A percentile compares a stretch with the other conserved stretches of the same genome.
phyloP scores from a whole-genome alignment of 2,329 filamentous ascomycete genomes.

The Colletotrichum sp. region DNA sequence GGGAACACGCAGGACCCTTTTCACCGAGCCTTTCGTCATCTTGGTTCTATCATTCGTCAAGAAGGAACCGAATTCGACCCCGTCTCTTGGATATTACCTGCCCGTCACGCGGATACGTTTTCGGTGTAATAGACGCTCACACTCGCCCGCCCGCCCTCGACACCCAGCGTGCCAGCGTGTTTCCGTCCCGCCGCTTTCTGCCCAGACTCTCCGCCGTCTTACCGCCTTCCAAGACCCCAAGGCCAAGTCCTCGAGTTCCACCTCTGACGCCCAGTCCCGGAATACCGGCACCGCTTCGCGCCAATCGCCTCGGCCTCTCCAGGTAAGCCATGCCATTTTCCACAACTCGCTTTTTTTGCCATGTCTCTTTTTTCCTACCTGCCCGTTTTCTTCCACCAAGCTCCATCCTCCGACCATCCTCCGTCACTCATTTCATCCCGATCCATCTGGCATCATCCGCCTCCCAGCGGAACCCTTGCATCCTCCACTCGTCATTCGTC shows the following conservation, averaged over 20 bases:
- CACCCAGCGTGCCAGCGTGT: not conserved
- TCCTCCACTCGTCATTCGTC: not conserved
- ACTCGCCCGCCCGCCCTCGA: not conserved
- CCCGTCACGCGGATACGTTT: not conserved
- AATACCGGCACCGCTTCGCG: constrained; percentile 6
- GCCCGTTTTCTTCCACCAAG: not conserved
- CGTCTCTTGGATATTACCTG: not conserved
- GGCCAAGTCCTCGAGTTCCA: not conserved
- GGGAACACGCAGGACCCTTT: not conserved
- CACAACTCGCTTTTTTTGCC: not conserved
- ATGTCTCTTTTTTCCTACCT: not conserved
- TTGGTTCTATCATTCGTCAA: not conserved
- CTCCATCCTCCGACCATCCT: not conserved
- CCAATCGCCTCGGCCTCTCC: constrained; percentile 5
- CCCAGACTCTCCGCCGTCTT: constrained; percentile 17
- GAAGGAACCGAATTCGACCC: not conserved
- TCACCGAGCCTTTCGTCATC: not conserved
- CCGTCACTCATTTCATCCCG: not conserved
- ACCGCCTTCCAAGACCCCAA: not conserved
- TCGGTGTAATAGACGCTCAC: not conserved
- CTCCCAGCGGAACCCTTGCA: not conserved
- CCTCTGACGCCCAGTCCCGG: constrained; percentile 13
- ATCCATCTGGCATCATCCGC: not conserved
- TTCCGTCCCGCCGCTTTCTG: not conserved
- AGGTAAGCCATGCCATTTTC: constrained; percentile 17